A percentile compares a stretch with the other conserved stretches of the same genome.
These are phyloP conservation scores for Wickerhamomyces bovis DNA, from an alignment of 805 yeast genomes.

Conservation along the genomic window DNA sequence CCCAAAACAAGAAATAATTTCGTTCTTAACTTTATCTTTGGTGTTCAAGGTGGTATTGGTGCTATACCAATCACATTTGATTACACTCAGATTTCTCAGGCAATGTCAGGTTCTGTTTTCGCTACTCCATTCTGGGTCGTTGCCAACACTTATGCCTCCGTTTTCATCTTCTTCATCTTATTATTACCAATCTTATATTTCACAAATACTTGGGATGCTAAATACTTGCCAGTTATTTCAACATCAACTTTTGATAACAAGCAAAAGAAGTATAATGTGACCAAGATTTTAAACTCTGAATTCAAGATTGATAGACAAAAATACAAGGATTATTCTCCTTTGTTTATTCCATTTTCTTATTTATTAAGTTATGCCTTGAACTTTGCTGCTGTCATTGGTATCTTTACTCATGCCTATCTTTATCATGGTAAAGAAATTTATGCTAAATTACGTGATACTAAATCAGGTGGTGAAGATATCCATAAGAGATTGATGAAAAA, in stretches of 20 bases:
- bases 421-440: conserved; percentile 54
- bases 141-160: conserved; percentile 36
- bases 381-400: conserved; percentile 59
- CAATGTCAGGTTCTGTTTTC: conserved; percentile 49
- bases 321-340: conserved; percentile 50
- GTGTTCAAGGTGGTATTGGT: conserved; percentile 51
- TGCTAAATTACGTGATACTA: conserved; percentile 31
- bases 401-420: conserved; percentile 49
- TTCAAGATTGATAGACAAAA: conserved; percentile 36
- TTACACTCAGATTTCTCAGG: conserved; percentile 45
- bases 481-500: conserved; percentile 47
- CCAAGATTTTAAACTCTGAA: conserved; percentile 38
- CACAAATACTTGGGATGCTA: conserved; percentile 51
- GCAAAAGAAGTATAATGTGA: conserved; percentile 40
- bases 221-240: conserved; percentile 53
- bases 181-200: conserved; percentile 44
- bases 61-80: conserved; percentile 49
- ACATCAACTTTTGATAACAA: conserved; percentile 44
- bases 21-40: conserved; percentile 56
- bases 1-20: conserved; percentile 39
- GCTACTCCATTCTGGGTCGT: conserved; percentile 44
- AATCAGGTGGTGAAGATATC: conserved; percentile 39
- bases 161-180: conserved; percentile 45
- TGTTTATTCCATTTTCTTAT: conserved; percentile 53
- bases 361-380: conserved; percentile 49